Percentiles rank a stretch among this genome's conserved stretches.
These are phyloP conservation scores for Megacollybia marginata DNA, from an alignment of 768 basidiomycete species.

Conservation along the genomic window DNA sequence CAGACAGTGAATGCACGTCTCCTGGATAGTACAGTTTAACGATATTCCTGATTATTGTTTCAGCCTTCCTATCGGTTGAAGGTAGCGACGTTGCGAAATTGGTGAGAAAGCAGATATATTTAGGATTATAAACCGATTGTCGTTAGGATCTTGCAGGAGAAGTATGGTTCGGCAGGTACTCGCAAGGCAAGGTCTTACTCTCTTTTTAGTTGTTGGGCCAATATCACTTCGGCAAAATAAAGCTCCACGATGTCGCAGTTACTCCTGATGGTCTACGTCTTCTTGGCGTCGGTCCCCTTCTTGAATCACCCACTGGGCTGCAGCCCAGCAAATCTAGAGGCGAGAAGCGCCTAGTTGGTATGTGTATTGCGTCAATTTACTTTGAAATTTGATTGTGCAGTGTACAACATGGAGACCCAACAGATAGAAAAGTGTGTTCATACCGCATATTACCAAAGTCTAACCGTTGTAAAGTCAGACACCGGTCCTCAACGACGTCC, in stretches of 20 bases:
- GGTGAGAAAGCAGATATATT: conserved; percentile 25
- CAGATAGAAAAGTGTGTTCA: conserved; percentile 56
- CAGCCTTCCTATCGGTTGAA: conserved; percentile 70
- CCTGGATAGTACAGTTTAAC: background rate
- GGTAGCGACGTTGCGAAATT: conserved; percentile 52
- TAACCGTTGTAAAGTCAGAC: conserved; percentile 41
- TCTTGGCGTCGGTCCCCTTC: conserved; percentile 60
- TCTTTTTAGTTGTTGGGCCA: conserved; percentile 39
- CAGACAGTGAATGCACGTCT: conserved; percentile 47
- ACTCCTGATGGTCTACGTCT: conserved; percentile 60
- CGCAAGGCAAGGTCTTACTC: background rate
- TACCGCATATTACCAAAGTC: conserved; percentile 5
- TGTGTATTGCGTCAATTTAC: conserved; percentile 8
- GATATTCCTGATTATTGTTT: background rate
- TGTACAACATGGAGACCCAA: conserved; percentile 60
- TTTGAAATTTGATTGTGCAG: conserved; percentile 24
- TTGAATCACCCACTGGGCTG: conserved; percentile 54
- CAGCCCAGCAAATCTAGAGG: conserved; percentile 62
- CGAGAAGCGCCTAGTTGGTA: conserved; percentile 73
- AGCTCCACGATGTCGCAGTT: conserved; percentile 63
- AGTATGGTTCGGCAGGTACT: conserved; percentile 19
- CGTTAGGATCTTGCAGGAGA: conserved; percentile 52
- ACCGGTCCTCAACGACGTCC: conserved; percentile 66
- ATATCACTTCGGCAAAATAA: conserved; percentile 55
- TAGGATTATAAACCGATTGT: background rate